Conservation (phyloP, 495 filamentous ascomycete species). For the Aspergillus affinis region DNA sequence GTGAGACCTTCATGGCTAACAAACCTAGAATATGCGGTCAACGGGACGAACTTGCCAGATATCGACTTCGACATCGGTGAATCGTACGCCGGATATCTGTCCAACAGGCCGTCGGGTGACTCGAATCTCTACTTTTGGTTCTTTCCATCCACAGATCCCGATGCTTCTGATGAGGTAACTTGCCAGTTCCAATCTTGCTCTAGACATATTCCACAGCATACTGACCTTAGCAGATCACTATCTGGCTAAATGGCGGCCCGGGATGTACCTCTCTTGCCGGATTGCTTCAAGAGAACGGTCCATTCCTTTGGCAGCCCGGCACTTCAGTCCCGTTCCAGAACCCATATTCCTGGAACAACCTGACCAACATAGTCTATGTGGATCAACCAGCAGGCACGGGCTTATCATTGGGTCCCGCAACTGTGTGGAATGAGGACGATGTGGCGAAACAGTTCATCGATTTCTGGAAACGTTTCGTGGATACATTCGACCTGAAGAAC, state of each 20-base stretch:
- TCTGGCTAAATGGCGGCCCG: constrained; percentile 71
- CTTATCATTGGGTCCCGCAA: constrained; percentile 61
- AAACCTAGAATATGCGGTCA: constrained; percentile 56
- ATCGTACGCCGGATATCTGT: constrained; percentile 70
- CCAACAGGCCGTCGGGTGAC: constrained; percentile 57
- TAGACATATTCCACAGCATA: background rate
- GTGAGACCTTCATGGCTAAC: background rate
- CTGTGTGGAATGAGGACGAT: constrained; percentile 63
- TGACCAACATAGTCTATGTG: constrained; percentile 75
- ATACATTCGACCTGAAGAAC: constrained; percentile 62
- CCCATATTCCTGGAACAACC: constrained; percentile 67
- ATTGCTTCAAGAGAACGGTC: constrained; percentile 73
- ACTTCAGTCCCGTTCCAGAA: constrained; percentile 63
- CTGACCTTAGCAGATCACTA: constrained; percentile 51
- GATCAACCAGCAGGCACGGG: constrained; percentile 80
- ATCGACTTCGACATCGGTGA: constrained; percentile 76
- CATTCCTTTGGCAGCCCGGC: constrained; percentile 71
- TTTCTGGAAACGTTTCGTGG: constrained; percentile 69
- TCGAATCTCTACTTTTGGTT: constrained; percentile 78
- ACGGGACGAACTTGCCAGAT: constrained; percentile 67
- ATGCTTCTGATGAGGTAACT: constrained; percentile 58
- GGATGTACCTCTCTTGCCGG: constrained; percentile 71
- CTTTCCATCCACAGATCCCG: constrained; percentile 60
- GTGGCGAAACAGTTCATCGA: constrained; percentile 67
- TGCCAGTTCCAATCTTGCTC: constrained; percentile 36